Evolutionary conservation across 2,329 filamentous ascomycete species (phyloP), one percentile per base, ranked within the genome.

Genomic region (Alternaria gansuensis): DNA sequence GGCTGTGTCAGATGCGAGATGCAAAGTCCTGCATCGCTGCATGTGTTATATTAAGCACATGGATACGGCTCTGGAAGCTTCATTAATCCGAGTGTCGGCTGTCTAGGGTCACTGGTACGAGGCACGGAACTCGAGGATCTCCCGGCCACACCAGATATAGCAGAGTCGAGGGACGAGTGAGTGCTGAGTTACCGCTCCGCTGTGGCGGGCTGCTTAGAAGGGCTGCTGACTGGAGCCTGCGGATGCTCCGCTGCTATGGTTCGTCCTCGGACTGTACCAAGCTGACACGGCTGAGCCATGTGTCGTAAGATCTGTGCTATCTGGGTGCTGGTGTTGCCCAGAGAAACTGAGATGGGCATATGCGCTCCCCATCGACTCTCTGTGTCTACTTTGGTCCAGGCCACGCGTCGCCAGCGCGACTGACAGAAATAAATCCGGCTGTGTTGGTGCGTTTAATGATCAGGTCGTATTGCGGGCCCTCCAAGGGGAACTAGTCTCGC

Each of bases 151-250:
- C 31, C 31, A 34, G 21, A 33, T 17, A 36, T 13, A 41, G 50
- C 36, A 14, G 41, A 53, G 54, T 46, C 49, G 41, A 39, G 41
- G 33, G 54, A 53, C 54, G 33, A 51, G 41, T 36, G 44, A 57
- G 50, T 41, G 49, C 49, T 43, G 51, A 54, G 46, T 46, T 48
- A 41, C 48, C 50, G 54, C 49, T 52, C 41, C 41, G 36, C 44
- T 33, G 34, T 54, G 52, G 43, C 26, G 31, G 49, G 23, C 41
- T 62, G 59, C 59, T 62, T 59, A 59, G 46, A 62, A 59, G 46
- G 50, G 29, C 46, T 57, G 60, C 60, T 57, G 57, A 60, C 57
- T 36, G 49, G 36, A 45, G 36, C 49, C 39, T n/a, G 44, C 44
- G 44, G 31, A 48, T 6, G 13, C 44, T 48, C 44, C 44, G 44